Percentiles rank a stretch among this genome's conserved stretches.
phyloP scores from a whole-genome alignment of 768 basidiomycete genomes.

The Nidularia sp. region DNA sequence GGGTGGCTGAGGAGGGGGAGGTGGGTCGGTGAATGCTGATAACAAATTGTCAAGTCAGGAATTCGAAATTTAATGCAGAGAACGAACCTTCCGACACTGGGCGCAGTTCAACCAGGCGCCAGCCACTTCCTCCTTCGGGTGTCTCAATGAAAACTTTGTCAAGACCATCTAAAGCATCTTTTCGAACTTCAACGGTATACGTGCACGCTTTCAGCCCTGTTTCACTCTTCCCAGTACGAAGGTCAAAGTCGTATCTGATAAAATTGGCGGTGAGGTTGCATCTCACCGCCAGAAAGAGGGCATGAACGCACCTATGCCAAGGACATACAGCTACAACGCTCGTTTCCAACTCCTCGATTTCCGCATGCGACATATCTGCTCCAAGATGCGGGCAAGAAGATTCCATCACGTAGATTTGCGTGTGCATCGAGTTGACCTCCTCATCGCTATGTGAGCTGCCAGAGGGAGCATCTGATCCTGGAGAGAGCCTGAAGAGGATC shows the following conservation, averaged over 20 bases:
- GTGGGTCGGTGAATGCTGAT: constrained; percentile 65
- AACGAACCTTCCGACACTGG: constrained; percentile 68
- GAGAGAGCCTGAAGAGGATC: constrained; percentile 60
- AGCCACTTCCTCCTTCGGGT: constrained; percentile 48
- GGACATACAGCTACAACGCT: constrained; percentile 68
- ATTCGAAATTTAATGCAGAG: not conserved
- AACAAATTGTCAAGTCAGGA: not conserved
- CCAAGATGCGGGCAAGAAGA: constrained; percentile 78
- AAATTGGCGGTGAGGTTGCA: not conserved
- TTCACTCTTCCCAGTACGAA: constrained; percentile 66
- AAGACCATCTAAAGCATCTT: constrained; percentile 26
- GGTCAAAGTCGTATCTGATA: constrained; percentile 68
- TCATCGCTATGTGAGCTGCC: constrained; percentile 4
- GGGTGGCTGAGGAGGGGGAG: constrained; percentile 15
- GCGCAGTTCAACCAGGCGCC: constrained; percentile 63
- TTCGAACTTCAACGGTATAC: constrained; percentile 51
- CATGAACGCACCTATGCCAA: constrained; percentile 56
- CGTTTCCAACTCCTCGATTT: constrained; percentile 65
- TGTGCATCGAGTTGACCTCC: constrained; percentile 2
- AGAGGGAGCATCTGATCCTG: constrained; percentile 8
- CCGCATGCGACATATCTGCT: constrained; percentile 76
- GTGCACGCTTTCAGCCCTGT: constrained; percentile 69
- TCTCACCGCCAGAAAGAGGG: not conserved
- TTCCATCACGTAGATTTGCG: constrained; percentile 76
- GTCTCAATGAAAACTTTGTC: constrained; percentile 58